These are phyloP conservation scores for Suhomyces emberorum DNA, from an alignment of 805 yeast species.

Conservation along the genomic window DNA sequence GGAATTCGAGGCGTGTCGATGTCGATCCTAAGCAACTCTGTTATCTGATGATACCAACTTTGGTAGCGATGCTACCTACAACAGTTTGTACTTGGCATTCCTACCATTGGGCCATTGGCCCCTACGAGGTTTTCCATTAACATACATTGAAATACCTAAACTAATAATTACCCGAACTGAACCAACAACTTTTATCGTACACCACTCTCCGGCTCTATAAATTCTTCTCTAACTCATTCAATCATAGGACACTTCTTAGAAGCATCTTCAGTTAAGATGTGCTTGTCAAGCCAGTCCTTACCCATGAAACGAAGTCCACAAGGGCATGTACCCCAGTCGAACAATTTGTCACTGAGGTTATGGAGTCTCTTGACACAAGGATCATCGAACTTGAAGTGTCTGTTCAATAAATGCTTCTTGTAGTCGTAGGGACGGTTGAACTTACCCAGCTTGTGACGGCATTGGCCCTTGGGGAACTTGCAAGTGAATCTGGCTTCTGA, in stretches of 20 bases:
- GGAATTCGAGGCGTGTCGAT: too few species aligned
- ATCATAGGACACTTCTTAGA: slow-evolving; percentile 7
- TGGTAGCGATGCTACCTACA: too few species aligned
- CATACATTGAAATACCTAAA: too few species aligned
- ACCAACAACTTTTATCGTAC: too few species aligned
- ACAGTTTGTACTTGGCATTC: too few species aligned
- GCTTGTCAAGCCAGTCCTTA: slow-evolving; percentile 36
- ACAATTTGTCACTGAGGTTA: slow-evolving; percentile 51
- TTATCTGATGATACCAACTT: too few species aligned
- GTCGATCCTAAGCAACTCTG: too few species aligned
- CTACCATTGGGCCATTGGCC: too few species aligned
- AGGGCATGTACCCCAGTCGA: slow-evolving; percentile 49
- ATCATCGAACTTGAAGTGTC: slow-evolving; percentile 56
- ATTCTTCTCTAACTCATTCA: too few species aligned
- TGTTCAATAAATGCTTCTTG: slow-evolving; percentile 61
- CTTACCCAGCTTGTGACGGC: slow-evolving; percentile 57
- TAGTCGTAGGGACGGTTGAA: slow-evolving; percentile 68
- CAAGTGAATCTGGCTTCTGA: slow-evolving; percentile 54
- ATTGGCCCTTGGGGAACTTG: slow-evolving; percentile 51
- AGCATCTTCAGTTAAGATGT: slow-evolving; percentile 26
- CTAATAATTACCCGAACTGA: too few species aligned
- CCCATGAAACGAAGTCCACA: slow-evolving; percentile 35
- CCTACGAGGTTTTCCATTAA: too few species aligned
- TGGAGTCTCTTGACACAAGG: slow-evolving; percentile 41
- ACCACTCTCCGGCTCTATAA: too few species aligned